Evolutionary conservation across 495 filamentous ascomycete species (phyloP).

Genomic region (Xylaria longipes): DNA sequence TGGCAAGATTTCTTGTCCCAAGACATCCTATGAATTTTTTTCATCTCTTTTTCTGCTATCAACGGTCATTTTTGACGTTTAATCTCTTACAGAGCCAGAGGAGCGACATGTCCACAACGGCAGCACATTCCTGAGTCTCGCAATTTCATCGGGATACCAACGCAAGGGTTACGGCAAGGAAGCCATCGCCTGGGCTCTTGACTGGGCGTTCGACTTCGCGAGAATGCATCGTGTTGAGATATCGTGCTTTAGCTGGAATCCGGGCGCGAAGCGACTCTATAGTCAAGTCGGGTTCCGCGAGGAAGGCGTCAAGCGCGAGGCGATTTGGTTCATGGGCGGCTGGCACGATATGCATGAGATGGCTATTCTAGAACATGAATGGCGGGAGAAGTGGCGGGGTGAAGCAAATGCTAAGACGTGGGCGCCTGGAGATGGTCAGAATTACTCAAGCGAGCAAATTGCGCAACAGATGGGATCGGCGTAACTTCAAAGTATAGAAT

Average conservation of each 20-base stretch:
- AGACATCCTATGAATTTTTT: neutral
- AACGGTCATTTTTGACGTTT: neutral
- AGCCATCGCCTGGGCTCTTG: constrained; percentile 53
- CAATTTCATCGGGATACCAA: constrained; percentile 40
- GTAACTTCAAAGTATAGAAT: neutral
- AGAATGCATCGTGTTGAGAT: constrained; percentile 50
- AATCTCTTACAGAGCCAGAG: neutral
- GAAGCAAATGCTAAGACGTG: neutral
- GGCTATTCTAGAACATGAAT: constrained; percentile 51
- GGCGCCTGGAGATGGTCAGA: constrained; percentile 4
- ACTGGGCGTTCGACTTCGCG: constrained; percentile 51
- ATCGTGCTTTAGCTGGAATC: constrained; percentile 44
- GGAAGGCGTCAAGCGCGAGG: constrained; percentile 51
- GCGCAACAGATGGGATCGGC: constrained; percentile 17
- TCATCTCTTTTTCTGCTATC: neutral
- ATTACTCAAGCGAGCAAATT: constrained; percentile 7
- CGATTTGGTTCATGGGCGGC: constrained; percentile 41
- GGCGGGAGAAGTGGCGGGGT: neutral
- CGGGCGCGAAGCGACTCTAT: constrained; percentile 49
- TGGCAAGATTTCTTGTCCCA: neutral
- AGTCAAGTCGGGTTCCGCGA: constrained; percentile 48
- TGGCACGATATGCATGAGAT: constrained; percentile 49
- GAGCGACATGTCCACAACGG: neutral
- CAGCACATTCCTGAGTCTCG: neutral
- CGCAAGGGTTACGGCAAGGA: constrained; percentile 55